A percentile compares a stretch with the other conserved stretches of the same genome.
These are phyloP conservation scores for Talaromyces sp. DNA, from an alignment of 2,329 filamentous ascomycete genomes.

Conservation along the genomic window DNA sequence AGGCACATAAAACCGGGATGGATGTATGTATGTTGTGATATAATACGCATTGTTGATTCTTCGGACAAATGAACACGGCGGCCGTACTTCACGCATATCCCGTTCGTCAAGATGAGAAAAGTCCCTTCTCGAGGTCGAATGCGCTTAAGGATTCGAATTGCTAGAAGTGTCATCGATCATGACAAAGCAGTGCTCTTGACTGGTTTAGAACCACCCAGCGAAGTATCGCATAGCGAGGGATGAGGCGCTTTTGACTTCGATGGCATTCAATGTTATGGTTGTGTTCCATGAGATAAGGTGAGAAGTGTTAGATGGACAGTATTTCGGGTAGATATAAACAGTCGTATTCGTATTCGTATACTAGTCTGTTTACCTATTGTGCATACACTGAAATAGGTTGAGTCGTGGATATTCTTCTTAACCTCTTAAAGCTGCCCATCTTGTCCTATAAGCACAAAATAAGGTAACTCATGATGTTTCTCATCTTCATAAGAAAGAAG, in stretches of 20 bases:
- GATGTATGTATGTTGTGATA: conserved; percentile 43
- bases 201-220: conserved; percentile 12
- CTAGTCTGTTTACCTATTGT: too few relatives aligned
- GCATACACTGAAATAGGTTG: too few relatives aligned
- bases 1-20: conserved; percentile 43
- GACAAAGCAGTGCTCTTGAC: conserved; percentile 20
- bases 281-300: too few relatives aligned
- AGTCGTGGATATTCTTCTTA: too few relatives aligned
- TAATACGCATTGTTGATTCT: conserved; percentile 39
- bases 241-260: conserved; percentile 4
- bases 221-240: conserved; percentile 4
- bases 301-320: too few relatives aligned
- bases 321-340: too few relatives aligned
- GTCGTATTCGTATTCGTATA: too few relatives aligned
- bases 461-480: too few relatives aligned
- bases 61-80: conserved; percentile 31
- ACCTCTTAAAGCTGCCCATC: too few relatives aligned
- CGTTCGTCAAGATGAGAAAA: conserved; percentile 33
- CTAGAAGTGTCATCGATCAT: conserved; percentile 24
- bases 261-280: too few relatives aligned
- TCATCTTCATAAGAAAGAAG: too few relatives aligned
- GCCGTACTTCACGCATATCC: conserved; percentile 40
- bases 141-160: conserved; percentile 23
- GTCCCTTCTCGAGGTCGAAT: conserved; percentile 25
- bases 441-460: too few relatives aligned